Conservation (phyloP, 352 stramenopile species). For the Phytophthora brassicae region DNA sequence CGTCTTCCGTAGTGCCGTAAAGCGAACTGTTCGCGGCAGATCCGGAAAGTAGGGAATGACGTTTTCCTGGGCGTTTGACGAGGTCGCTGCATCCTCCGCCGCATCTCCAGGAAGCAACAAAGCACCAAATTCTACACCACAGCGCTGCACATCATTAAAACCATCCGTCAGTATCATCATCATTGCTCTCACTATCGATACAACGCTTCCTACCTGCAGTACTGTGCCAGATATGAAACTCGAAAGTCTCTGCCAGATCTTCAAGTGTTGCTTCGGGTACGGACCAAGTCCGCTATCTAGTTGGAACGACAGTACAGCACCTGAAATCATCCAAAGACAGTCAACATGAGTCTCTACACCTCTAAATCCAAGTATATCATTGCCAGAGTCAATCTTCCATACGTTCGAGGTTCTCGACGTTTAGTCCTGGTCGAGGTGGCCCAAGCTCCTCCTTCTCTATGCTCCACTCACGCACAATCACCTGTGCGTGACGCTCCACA, state of each 20-base stretch:
- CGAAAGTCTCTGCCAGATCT: constrained; percentile 71
- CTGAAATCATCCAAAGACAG: constrained; percentile 22
- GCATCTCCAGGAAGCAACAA: constrained; percentile 72
- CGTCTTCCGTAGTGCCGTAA: constrained; percentile 56
- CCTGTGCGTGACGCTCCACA: constrained; percentile 57
- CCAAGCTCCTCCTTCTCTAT: constrained; percentile 76
- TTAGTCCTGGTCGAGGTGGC: constrained; percentile 48
- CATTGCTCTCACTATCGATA: neutral
- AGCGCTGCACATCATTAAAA: constrained; percentile 41
- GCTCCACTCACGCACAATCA: constrained; percentile 80
- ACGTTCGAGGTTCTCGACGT: constrained; percentile 75
- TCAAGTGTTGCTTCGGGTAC: constrained; percentile 80
- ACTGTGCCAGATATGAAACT: constrained; percentile 64
- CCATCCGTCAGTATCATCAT: neutral
- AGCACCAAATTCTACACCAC: constrained; percentile 58
- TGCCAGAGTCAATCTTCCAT: constrained; percentile 15
- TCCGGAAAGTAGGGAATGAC: constrained; percentile 77
- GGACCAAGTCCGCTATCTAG: constrained; percentile 74
- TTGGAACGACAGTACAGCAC: constrained; percentile 74
- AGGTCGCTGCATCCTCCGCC: constrained; percentile 39
- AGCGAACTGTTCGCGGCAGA: constrained; percentile 68
- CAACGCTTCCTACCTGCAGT: constrained; percentile 39
- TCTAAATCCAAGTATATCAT: neutral
- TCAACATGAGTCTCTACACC: neutral
- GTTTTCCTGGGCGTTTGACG: constrained; percentile 15